Base-by-base conservation (phyloP, 2,329 filamentous ascomycete species). In the Botrytis fragariae region DNA sequence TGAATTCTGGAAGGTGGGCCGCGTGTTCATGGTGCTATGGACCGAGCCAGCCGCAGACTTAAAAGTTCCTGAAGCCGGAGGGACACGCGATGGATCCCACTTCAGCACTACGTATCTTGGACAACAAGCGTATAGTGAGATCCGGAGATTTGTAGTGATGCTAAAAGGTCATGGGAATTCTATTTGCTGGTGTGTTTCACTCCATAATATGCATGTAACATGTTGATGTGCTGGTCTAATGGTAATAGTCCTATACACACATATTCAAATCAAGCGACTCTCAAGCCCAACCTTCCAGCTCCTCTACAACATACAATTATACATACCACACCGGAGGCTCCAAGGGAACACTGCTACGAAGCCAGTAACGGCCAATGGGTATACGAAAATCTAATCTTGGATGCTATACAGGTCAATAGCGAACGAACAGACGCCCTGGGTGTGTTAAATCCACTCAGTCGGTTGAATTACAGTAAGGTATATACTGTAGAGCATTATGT, bases 11-110 rank as follows among this genome's bases (percentile, higher is more conserved):
- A 74, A 67, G 39, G 72, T 76, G 29, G 78, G 78, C 0, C 74
- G 77, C 22, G 78, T 78, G 3, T 79, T 79, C 59, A 78, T 77
- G 76, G 73, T 77, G 69, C 57, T 79, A 9, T 79, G 78, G 77
- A 78, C 74, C 4, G 78, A 79, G n/a, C 77, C 77, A 25, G 77
- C 77, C 20, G 77, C 25, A 12, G 22, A 42, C 35, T 12, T 20
- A 5, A 54, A 29, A 22, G 71, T 73, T 9, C 45, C 68, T 10
- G 60, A n/a, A 12, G 0, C 14, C 2, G 37, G 71, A 22, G 72
- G 71, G 16, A 72, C 77, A 14, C 68, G 75, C n/a, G 51, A 71
- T 20, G 60, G 68, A 1, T 71, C 68, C 7, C 72, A 71, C 22
- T 74, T 72, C 16, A 75, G 74, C 39, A 74, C 65, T 1, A 72